phyloP scores from a whole-genome alignment of 2,329 filamentous ascomycete genomes.

The Hypoxylon sp. region DNA sequence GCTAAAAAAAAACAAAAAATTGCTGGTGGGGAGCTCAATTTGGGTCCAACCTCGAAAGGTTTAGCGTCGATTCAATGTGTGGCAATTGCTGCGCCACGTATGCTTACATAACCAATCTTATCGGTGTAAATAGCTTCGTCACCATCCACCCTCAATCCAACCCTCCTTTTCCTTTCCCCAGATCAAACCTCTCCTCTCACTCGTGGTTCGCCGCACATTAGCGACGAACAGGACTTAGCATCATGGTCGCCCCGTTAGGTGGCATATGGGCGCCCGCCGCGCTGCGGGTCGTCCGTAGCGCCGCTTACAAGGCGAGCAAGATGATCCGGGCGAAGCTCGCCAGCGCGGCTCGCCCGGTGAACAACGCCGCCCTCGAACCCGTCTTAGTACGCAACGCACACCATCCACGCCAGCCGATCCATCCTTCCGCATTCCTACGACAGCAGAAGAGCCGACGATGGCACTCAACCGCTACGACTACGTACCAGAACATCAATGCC shows the following conservation, averaged over 20 bases:
- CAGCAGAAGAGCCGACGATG: slow-evolving; percentile 67
- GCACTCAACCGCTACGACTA: slow-evolving; percentile 60
- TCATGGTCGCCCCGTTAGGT: slow-evolving; percentile 68
- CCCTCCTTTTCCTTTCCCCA: slow-evolving; percentile 23
- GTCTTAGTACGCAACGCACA: slow-evolving; percentile 59
- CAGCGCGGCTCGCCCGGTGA: slow-evolving; percentile 61
- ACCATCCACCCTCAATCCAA: slow-evolving; percentile 31
- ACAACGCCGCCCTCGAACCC: slow-evolving; percentile 64
- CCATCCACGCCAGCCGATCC: slow-evolving; percentile 65
- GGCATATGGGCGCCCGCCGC: slow-evolving; percentile 71
- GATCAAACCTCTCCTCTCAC: slow-evolving; percentile 36
- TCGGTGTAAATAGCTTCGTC: slow-evolving; percentile 39
- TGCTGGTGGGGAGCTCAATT: slow-evolving; percentile 31
- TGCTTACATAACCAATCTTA: slow-evolving; percentile 37
- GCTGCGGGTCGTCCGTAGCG: slow-evolving; percentile 68
- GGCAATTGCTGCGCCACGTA: slow-evolving; percentile 40
- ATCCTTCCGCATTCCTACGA: slow-evolving; percentile 65
- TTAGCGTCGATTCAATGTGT: slow-evolving; percentile 21
- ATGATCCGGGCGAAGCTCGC: slow-evolving; percentile 67
- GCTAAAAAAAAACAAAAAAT: slow-evolving; percentile 31
- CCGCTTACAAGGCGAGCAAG: slow-evolving; percentile 66
- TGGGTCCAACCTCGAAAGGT: slow-evolving; percentile 17
- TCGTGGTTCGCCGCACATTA: slow-evolving; percentile 43
- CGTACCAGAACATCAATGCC: slow-evolving; percentile 61
- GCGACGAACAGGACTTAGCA: slow-evolving; percentile 46